phyloP scores from a whole-genome alignment of 129 eudicot genomes.

The Flaveria bidentis region DNA sequence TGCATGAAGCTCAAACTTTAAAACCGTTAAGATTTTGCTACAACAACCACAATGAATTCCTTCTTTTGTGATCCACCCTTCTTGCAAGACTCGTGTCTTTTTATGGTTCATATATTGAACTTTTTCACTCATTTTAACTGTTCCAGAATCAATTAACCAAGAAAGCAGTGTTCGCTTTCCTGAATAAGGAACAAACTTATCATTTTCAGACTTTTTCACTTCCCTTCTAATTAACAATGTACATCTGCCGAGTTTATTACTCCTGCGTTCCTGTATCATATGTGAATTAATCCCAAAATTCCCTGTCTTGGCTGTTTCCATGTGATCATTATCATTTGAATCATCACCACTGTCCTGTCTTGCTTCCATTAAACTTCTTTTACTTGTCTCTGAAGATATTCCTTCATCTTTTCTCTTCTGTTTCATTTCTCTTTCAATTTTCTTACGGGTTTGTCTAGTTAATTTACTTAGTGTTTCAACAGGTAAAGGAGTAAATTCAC shows the following conservation, averaged over 20 bases:
- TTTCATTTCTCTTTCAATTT: conserved; percentile 77
- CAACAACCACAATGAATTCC: conserved; percentile 97
- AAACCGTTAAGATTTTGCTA: conserved; percentile 72
- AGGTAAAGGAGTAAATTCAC: conserved; percentile 66
- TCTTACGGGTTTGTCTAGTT: conserved; percentile 88
- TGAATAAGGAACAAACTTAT: conserved; percentile 63
- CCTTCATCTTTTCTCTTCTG: conserved; percentile 71
- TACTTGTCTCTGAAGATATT: conserved; percentile 35
- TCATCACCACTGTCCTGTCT: conserved; percentile 47
- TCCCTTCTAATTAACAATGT: conserved; percentile 70
- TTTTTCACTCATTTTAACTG: conserved; percentile 62
- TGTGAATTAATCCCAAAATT: conserved; percentile 34
- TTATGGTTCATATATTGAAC: conserved; percentile 85
- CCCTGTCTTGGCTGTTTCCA: conserved; percentile 29
- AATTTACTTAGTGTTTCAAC: conserved; percentile 75
- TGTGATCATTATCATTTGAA: conserved; percentile 39
- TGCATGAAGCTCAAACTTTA: conserved; percentile 96
- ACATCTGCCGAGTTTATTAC: conserved; percentile 69
- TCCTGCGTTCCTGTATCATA: conserved; percentile 57
- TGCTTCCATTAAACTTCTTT: conserved; percentile 41
- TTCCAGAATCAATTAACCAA: conserved; percentile 80
- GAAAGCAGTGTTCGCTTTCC: conserved; percentile 81
- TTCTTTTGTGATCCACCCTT: conserved; percentile 94
- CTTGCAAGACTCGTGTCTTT: conserved; percentile 73
- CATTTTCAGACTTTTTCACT: conserved; percentile 54